These are phyloP conservation scores for Conringia planisiliqua DNA, from an alignment of 345 rosid genomes.

Conservation along the genomic window DNA sequence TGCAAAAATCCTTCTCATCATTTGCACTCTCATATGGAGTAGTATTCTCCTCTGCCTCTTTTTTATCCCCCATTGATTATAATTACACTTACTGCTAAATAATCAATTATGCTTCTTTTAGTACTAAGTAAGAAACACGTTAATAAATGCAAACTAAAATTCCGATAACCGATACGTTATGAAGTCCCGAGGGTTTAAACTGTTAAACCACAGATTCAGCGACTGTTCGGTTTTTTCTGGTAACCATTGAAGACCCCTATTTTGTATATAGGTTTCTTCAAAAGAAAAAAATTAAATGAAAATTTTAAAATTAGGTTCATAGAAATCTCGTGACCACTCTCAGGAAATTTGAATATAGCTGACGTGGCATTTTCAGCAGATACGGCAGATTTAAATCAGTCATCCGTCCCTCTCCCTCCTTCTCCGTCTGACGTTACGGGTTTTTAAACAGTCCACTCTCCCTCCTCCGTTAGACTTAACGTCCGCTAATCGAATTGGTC, in stretches of 20 bases:
- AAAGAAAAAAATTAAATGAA: too few relatives aligned
- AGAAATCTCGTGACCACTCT: constrained; percentile 37
- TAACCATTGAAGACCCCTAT: constrained; percentile 23
- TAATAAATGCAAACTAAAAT: neutral
- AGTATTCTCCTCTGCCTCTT: neutral
- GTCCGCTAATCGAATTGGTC: neutral
- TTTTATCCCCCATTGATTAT: neutral
- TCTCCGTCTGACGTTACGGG: constrained; percentile 22
- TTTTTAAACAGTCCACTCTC: neutral
- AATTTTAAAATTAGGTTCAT: constrained; percentile 8
- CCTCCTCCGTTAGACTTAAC: constrained; percentile 16
- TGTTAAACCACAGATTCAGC: neutral
- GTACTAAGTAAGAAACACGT: neutral
- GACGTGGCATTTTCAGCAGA: constrained; percentile 21
- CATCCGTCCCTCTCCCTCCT: constrained; percentile 23
- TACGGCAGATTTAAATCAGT: constrained; percentile 18
- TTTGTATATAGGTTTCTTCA: neutral
- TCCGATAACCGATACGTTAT: neutral
- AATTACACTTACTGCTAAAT: constrained; percentile 3
- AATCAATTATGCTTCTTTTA: neutral
- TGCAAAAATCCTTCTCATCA: constrained; percentile 29
- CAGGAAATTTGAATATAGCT: constrained; percentile 14
- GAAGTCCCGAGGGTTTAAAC: neutral
- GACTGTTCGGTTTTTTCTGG: constrained; percentile 27
- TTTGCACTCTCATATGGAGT: neutral